Percentiles rank a stretch among this genome's conserved stretches.
These are phyloP conservation scores for Fraxinus quadrangulata DNA, from an alignment of 257 asterid species.

Conservation along the genomic window DNA sequence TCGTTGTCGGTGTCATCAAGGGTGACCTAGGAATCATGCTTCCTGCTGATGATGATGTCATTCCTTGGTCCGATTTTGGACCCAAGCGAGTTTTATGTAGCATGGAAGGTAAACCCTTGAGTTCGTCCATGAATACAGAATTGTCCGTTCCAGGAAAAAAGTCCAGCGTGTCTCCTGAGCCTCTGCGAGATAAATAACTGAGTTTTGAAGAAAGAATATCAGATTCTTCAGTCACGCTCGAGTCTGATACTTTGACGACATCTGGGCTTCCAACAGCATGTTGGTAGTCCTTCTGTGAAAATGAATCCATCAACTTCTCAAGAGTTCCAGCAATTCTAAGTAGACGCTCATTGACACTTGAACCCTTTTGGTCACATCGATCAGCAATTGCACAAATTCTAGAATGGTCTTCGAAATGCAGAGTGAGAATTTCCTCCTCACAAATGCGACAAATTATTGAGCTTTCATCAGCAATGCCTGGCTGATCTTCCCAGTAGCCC, in stretches of 20 bases:
- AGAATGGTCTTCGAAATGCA: conserved; percentile 97
- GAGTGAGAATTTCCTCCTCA: conserved; percentile 96
- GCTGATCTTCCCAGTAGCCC: conserved; percentile 98
- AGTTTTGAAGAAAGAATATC: conserved; percentile 83
- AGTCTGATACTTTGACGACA: conserved; percentile 74
- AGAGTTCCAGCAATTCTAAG: conserved; percentile 79
- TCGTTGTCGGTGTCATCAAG: conserved; percentile 73
- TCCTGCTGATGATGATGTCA: conserved; percentile 96
- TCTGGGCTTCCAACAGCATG: conserved; percentile 68
- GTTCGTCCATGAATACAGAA: conserved; percentile 69
- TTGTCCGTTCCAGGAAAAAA: conserved; percentile 80
- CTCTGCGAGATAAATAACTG: conserved; percentile 42
- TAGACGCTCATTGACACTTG: conserved; percentile 83
- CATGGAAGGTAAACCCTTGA: conserved; percentile 76
- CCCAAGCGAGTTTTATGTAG: conserved; percentile 90
- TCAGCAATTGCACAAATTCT: conserved; percentile 95
- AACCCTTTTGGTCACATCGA: conserved; percentile 93
- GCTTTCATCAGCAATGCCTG: conserved; percentile 69
- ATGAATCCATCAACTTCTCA: conserved; percentile 88
- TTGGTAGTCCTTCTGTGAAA: conserved; percentile 66
- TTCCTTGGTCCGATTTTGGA: conserved; percentile 96
- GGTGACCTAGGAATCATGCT: conserved; percentile 99
- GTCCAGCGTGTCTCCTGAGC: conserved; percentile 94
- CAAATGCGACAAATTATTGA: conserved; percentile 98
- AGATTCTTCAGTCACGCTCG: conserved; percentile 78